phyloP scores from a whole-genome alignment of 768 basidiomycete genomes.

The Leccinum broughii region DNA sequence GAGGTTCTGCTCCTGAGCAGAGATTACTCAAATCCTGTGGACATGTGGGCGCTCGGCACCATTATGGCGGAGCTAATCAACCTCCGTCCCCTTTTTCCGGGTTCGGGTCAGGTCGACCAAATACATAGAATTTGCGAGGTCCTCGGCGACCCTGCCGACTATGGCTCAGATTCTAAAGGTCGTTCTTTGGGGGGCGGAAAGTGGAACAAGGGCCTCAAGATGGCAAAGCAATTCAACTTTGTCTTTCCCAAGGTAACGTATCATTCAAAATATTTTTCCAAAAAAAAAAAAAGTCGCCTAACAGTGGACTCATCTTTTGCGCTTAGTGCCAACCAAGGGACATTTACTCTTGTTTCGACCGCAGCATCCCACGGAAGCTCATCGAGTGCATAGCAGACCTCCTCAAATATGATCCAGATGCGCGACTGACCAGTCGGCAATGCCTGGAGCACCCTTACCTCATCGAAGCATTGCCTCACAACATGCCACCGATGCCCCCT shows the following conservation, averaged over 20 bases:
- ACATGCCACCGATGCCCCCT: slow-evolving; percentile 63
- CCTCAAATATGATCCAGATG: slow-evolving; percentile 87
- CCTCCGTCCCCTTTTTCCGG: slow-evolving; percentile 93
- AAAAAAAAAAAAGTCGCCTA: background rate
- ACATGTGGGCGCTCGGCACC: slow-evolving; percentile 99
- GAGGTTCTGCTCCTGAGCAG: slow-evolving; percentile 90
- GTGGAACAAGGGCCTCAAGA: slow-evolving; percentile 83
- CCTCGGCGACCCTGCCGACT: slow-evolving; percentile 89
- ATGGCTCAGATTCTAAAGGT: slow-evolving; percentile 73
- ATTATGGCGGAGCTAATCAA: slow-evolving; percentile 98
- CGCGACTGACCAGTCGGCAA: slow-evolving; percentile 81
- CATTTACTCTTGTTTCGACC: slow-evolving; percentile 74
- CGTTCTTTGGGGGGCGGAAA: slow-evolving; percentile 79
- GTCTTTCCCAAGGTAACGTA: slow-evolving; percentile 77
- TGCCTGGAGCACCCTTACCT: slow-evolving; percentile 92
- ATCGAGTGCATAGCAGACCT: slow-evolving; percentile 92
- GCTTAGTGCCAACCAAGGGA: slow-evolving; percentile 64
- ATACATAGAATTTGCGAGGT: slow-evolving; percentile 86
- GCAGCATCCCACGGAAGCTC: slow-evolving; percentile 72
- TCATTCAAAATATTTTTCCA: background rate
- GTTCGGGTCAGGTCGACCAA: slow-evolving; percentile 90
- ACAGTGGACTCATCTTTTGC: slow-evolving; percentile 7
- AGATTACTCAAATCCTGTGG: slow-evolving; percentile 95
- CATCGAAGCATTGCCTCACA: slow-evolving; percentile 69
- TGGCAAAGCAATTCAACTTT: slow-evolving; percentile 86